Evolutionary conservation across 352 stramenopile species (phyloP), one percentile per base, ranked within the genome.

Genomic region (Phytophthora litchii): DNA sequence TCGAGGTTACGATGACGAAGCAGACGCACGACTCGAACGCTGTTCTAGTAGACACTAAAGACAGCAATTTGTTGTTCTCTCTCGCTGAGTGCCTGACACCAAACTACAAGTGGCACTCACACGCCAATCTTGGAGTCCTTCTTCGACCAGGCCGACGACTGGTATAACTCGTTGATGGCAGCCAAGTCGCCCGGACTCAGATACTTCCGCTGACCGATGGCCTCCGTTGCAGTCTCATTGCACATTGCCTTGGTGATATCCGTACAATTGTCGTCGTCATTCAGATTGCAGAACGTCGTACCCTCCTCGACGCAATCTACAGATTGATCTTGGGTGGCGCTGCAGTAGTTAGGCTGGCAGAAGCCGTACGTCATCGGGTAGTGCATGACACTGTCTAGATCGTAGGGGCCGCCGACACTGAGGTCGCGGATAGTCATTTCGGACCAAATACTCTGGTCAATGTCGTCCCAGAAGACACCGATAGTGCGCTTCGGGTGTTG

Each of bases 351-450:
- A 0, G 75, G 82, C 57, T 81, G 88, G 66, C 84, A 93, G 51
- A 93, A 89, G 44, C 81, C 84, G 64, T 91, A 91, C 16, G 67
- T 61, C 60, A 81, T 78, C 4, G 83, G 81, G 64, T 93, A 93
- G 67, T 93, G 84, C 84, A 91, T 93, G 63, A 93, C 57, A 56
- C 76, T 88, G 49, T 85, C 68, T 2, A 76, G 45, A 38, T 93
- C 82, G 74, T 93, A 93, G 1, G 64, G 67, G 20, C 80, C 83
- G 29, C 83, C 83, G 14, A 89, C 76, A 47, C 73, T 88, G 42
- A 80, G 49, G 58, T 88, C 81, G 34, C 78, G 83, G 45, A 86
- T 70, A 25, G 73, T 87, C 78, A 90, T 85, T 51, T 90, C 83
- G 35, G 70, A 72, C 80, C 80, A 92, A 41, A 89, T 72, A n/a